Evolutionary conservation across 2,329 filamentous ascomycete species (phyloP), one percentile per base, ranked within the genome.

Genomic region (Emmonsiellopsis sp.): DNA sequence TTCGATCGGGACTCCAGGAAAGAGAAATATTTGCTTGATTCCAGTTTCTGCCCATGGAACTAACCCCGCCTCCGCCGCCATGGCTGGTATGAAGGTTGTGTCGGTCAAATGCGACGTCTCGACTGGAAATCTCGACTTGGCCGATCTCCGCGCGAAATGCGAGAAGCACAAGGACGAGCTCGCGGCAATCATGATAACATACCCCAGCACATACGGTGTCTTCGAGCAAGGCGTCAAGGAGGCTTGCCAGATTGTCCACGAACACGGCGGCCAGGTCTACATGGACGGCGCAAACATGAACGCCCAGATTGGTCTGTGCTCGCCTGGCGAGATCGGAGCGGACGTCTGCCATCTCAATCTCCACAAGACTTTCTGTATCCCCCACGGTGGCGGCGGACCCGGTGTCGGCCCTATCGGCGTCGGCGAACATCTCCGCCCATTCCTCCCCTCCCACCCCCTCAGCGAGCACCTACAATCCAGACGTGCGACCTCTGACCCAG

Each of bases 271-370:
- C 8, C 89, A 94, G 67, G 92, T 97, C 13, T 97, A 96, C 77
- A 96, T 97, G 92, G 92, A 97, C 67, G 92, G 92, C 47, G 92
- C 92, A 60, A 97, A 97, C 76, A 93, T 96, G 89, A 97, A 96
- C 67, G 92, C 92, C 15, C 92, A 97, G 72, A 96, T 97, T 59
- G 92, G 92, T 10, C 80, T 97, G 9, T 95, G 89, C 76, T 95
- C 89, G 0, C 92, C 92, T 1, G 92, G 92, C 40, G 90, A 94
- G 69, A 95, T 97, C 61, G 92, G 92, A 16, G 92, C 92, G 32
- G 92, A 97, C 68, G 91, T 96, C 40, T 97, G 92, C 79, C 92
- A 96, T 75, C 78, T 97, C 56, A 97, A 97, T 73, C 80, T 97
- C 42, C 92, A 97, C 82, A 97, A 97, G 81, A 97, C 92, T 2